phyloP scores from a whole-genome alignment of 805 yeast genomes.

The Cyberlindnera mycetangii region DNA sequence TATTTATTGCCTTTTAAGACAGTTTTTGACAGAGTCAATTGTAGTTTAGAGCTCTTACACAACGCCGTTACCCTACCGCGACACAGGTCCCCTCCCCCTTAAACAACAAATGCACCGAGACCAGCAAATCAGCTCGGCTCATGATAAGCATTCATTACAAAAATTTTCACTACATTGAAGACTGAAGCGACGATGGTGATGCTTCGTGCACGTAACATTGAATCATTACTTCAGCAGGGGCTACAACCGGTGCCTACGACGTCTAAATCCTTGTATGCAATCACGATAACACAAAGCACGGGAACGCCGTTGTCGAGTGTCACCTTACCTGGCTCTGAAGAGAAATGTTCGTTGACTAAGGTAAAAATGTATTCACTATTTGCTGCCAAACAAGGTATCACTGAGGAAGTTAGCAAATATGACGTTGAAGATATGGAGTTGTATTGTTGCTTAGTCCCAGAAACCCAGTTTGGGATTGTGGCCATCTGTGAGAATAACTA shows the following conservation, averaged over 20 bases:
- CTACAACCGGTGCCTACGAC: conserved; percentile 19
- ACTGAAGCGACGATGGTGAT: conserved; percentile 15
- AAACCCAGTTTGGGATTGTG: conserved; percentile 20
- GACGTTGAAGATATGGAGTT: conserved; percentile 12
- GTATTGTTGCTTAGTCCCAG: conserved; percentile 11
- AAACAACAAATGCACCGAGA: too few species aligned
- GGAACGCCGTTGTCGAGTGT: conserved; percentile 20
- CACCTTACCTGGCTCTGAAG: background rate
- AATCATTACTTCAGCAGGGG: conserved; percentile 18
- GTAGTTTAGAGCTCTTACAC: too few species aligned
- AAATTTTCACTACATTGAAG: background rate
- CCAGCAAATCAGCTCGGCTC: too few species aligned
- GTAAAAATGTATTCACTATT: conserved; percentile 23
- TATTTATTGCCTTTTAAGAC: background rate
- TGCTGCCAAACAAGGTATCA: conserved; percentile 12
- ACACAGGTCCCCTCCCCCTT: background rate
- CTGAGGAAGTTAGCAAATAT: conserved; percentile 5
- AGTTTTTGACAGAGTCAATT: too few species aligned
- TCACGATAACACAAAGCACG: conserved; percentile 16
- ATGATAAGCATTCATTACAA: background rate
- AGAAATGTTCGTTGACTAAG: conserved; percentile 7
- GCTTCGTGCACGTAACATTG: conserved; percentile 22
- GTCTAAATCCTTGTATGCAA: conserved; percentile 12
- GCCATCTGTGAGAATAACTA: conserved; percentile 24
- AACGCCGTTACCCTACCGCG: background rate